Percentiles rank a stretch among this genome's conserved stretches.
Conservation (phyloP, 2,329 filamentous ascomycete genomes). For the Ceratocystis alfenasii region DNA sequence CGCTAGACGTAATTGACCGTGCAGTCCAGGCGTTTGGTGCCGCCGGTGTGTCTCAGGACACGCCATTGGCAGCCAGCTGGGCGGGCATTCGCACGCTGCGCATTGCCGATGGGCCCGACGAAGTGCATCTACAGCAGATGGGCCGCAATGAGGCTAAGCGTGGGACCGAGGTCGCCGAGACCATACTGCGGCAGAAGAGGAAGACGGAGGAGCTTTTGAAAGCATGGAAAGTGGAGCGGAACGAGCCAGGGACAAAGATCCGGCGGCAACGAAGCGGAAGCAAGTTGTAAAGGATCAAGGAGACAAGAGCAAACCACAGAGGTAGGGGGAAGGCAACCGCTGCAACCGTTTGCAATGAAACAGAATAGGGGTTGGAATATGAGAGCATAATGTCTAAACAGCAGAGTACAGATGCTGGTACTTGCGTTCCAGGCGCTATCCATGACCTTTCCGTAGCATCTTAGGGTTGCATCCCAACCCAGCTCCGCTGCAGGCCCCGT, state of each 20-base stretch:
- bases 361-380: background rate
- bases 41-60: slow-evolving; percentile 87
- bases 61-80: slow-evolving; percentile 77
- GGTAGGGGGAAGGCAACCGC: too few relatives aligned
- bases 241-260: slow-evolving; percentile 43
- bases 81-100: slow-evolving; percentile 67
- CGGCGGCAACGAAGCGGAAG: slow-evolving; percentile 35
- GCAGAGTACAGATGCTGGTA: background rate
- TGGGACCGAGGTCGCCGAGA: slow-evolving; percentile 46
- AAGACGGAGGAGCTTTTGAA: slow-evolving; percentile 55
- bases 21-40: slow-evolving; percentile 88
- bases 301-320: background rate
- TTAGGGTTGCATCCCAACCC: too few relatives aligned
- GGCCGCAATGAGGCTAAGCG: slow-evolving; percentile 69
- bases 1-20: slow-evolving; percentile 80
- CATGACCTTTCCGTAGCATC: too few relatives aligned
- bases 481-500: too few relatives aligned
- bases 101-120: slow-evolving; percentile 87
- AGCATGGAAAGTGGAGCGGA: slow-evolving; percentile 39
- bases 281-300: background rate
- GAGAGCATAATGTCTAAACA: too few relatives aligned
- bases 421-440: background rate
- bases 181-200: slow-evolving; percentile 51
- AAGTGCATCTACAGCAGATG: slow-evolving; percentile 80
- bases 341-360: background rate